Percentiles rank a stretch among this genome's conserved stretches.
Evolutionary conservation across 2,329 filamentous ascomycete species (phyloP).

Genomic region (Didymella lethalis): DNA sequence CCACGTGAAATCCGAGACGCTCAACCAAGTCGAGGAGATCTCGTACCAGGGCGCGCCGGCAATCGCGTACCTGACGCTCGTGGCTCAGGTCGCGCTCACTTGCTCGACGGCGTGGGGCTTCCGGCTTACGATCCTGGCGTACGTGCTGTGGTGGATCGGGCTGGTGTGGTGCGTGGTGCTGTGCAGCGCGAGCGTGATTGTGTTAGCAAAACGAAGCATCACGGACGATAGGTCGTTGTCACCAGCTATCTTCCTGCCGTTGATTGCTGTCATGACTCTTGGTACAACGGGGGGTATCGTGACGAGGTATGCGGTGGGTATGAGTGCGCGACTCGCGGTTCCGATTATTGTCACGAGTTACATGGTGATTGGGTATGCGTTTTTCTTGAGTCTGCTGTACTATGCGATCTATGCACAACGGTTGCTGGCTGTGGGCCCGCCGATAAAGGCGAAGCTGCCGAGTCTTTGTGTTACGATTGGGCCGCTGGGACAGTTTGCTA

Average conservation of each 20-base stretch:
- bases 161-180: slow-evolving; percentile 30
- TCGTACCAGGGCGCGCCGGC: slow-evolving; percentile 66
- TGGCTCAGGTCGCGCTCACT: slow-evolving; percentile 70
- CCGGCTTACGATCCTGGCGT: slow-evolving; percentile 66
- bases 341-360: slow-evolving; percentile 30
- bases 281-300: slow-evolving; percentile 28
- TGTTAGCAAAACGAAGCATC: slow-evolving; percentile 25
- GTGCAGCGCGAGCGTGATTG: slow-evolving; percentile 22
- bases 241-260: slow-evolving; percentile 27
- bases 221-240: slow-evolving; percentile 21
- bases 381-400: slow-evolving; percentile 28
- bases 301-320: slow-evolving; percentile 22
- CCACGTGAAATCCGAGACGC: slow-evolving; percentile 44
- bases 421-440: slow-evolving; percentile 27
- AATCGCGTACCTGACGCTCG: slow-evolving; percentile 68
- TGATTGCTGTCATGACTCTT: slow-evolving; percentile 29
- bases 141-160: slow-evolving; percentile 35
- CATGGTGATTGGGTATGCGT: slow-evolving; percentile 27
- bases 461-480: slow-evolving; percentile 25
- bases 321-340: slow-evolving; percentile 26
- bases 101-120: slow-evolving; percentile 67
- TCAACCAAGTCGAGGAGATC: slow-evolving; percentile 71
- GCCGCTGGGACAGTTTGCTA: slow-evolving; percentile 31
- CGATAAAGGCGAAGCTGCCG: slow-evolving; percentile 21
- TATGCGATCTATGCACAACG: slow-evolving; percentile 27